Evolutionary conservation across 148 eudicot genomes (phyloP).

Genomic region (Heliosperma pusillum): DNA sequence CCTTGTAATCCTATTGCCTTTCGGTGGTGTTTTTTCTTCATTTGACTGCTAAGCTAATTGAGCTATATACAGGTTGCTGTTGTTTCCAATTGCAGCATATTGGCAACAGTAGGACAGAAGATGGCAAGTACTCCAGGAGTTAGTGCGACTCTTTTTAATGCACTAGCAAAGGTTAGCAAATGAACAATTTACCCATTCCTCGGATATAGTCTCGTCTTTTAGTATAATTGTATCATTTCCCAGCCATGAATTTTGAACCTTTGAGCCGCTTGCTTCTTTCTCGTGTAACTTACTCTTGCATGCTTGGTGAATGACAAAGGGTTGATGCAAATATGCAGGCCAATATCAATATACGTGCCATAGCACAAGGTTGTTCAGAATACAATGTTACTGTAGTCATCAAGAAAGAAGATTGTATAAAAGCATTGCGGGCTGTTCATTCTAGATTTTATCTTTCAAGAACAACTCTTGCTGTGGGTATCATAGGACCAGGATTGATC

Average conservation of each 20-base stretch:
- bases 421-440: constrained; percentile 88
- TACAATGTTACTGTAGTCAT: constrained; percentile 87
- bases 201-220: neutral
- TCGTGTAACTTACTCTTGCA: neutral
- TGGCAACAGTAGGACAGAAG: constrained; percentile 96
- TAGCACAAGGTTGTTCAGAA: constrained; percentile 99
- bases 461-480: constrained; percentile 92
- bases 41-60: constrained; percentile 8
- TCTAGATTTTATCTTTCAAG: constrained; percentile 91
- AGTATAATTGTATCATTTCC: neutral
- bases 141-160: constrained; percentile 89
- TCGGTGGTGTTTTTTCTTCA: neutral
- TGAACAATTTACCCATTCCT: neutral
- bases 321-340: constrained; percentile 54
- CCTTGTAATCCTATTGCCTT: neutral
- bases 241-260: neutral
- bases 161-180: constrained; percentile 81
- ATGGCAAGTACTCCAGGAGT: constrained; percentile 99
- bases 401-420: constrained; percentile 84
- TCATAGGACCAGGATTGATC: constrained; percentile 95
- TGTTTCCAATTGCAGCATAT: constrained; percentile 84
- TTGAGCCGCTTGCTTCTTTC: neutral
- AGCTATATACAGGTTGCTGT: constrained; percentile 67
- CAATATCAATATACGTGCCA: constrained; percentile 90
- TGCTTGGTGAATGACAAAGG: neutral